These are phyloP conservation scores for Myxozyma neglecta DNA, from an alignment of 805 yeast species.

Conservation along the genomic window DNA sequence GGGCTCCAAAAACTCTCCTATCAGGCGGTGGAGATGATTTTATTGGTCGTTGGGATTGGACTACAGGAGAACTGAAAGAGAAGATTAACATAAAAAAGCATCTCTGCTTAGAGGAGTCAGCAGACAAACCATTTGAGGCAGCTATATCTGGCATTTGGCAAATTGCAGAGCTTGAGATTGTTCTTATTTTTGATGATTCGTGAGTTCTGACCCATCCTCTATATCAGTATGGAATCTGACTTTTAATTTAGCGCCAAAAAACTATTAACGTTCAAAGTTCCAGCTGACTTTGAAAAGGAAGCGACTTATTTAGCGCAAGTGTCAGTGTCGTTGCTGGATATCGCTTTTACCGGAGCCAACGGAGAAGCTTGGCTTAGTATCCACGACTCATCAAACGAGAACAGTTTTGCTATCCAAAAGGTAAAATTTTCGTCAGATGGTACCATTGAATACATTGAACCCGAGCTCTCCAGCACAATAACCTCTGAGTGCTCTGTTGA, in stretches of 20 bases:
- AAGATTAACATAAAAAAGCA: slow-evolving; percentile 47
- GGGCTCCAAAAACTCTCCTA: slow-evolving; percentile 54
- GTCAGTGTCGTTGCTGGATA: slow-evolving; percentile 32
- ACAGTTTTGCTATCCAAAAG: slow-evolving; percentile 35
- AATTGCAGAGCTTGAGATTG: slow-evolving; percentile 35
- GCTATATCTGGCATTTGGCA: slow-evolving; percentile 38
- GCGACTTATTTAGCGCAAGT: slow-evolving; percentile 39
- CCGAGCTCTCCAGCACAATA: slow-evolving; percentile 33
- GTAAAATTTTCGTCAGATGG: slow-evolving; percentile 17
- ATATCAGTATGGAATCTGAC: background rate
- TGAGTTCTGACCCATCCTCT: slow-evolving; percentile 34
- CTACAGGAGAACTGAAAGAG: slow-evolving; percentile 49
- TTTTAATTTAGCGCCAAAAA: slow-evolving; percentile 1
- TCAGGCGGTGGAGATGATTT: slow-evolving; percentile 92
- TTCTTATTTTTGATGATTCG: slow-evolving; percentile 52
- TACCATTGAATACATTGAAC: slow-evolving; percentile 32
- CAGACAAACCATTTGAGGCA: slow-evolving; percentile 44
- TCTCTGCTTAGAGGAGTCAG: slow-evolving; percentile 57
- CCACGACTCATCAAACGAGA: slow-evolving; percentile 33
- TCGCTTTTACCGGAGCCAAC: slow-evolving; percentile 36
- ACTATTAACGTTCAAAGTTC: slow-evolving; percentile 11
- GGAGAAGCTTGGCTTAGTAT: slow-evolving; percentile 33
- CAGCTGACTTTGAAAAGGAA: slow-evolving; percentile 34
- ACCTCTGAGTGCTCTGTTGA: slow-evolving; percentile 37
- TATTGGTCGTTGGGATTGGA: slow-evolving; percentile 80